A percentile compares a stretch with the other conserved stretches of the same genome.
These are phyloP conservation scores for Geosiphon pyriformis DNA, from an alignment of 192 early-diverging fungal species.

Conservation along the genomic window DNA sequence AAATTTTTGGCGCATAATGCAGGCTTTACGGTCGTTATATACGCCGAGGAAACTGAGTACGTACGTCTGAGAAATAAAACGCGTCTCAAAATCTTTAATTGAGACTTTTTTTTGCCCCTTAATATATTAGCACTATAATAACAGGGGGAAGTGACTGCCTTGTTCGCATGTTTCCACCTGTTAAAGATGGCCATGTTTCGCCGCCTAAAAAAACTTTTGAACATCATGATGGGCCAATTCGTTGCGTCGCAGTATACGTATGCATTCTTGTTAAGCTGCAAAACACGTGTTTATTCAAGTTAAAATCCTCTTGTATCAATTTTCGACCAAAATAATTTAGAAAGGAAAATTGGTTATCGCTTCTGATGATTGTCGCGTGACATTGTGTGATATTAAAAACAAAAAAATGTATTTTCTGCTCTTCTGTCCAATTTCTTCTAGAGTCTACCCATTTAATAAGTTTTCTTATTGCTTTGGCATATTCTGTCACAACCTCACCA, in stretches of 20 bases:
- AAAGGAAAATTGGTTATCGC: constrained; percentile 28
- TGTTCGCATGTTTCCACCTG: constrained; percentile 18
- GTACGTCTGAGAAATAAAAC: no score
- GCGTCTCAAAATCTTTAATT: neutral
- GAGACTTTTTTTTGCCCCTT: neutral
- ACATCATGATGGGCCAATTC: constrained; percentile 20
- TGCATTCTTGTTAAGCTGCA: neutral
- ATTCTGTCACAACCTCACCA: no score
- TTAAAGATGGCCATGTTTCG: neutral
- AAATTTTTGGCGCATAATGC: constrained; percentile 6
- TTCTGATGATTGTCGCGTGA: constrained; percentile 26
- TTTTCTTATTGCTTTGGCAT: no score
- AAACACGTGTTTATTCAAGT: neutral
- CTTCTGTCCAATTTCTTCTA: no score
- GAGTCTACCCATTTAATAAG: no score
- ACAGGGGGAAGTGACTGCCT: constrained; percentile 13
- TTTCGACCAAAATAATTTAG: constrained; percentile 4
- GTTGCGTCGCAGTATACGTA: constrained; percentile 20
- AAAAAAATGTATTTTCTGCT: no score
- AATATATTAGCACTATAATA: neutral
- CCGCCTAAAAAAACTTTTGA: constrained; percentile 2
- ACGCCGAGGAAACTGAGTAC: constrained; percentile 21
- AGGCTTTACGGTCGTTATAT: constrained; percentile 14
- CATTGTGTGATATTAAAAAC: constrained; percentile 13
- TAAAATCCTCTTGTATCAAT: neutral